These are phyloP conservation scores for Curvularia verruculosa DNA, from an alignment of 2,329 filamentous ascomycete genomes.

Conservation along the genomic window DNA sequence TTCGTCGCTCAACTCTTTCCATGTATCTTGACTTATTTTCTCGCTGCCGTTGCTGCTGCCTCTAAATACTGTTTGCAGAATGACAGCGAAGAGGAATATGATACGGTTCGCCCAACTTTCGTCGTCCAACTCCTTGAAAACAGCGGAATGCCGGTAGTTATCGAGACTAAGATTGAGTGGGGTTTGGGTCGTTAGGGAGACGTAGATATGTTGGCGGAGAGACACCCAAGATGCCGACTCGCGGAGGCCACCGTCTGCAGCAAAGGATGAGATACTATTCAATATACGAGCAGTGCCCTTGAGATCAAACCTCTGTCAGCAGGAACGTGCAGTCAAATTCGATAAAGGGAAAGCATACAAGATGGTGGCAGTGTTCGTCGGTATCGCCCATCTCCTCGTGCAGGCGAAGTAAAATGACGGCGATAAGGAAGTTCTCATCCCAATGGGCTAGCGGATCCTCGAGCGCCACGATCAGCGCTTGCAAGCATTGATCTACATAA, in stretches of 20 bases:
- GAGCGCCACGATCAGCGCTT: no score
- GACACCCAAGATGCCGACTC: no score
- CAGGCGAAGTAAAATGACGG: conserved; percentile 57
- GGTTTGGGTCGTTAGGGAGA: no score
- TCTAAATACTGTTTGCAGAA: conserved; percentile 37
- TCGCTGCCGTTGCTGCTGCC: no score
- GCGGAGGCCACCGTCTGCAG: no score
- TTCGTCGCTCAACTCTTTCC: conserved; percentile 37
- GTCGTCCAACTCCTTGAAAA: conserved; percentile 40
- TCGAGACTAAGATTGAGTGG: no score
- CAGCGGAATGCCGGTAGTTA: neutral
- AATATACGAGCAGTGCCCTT: no score
- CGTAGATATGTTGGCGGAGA: no score
- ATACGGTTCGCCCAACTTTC: conserved; percentile 43
- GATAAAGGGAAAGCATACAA: conserved; percentile 14
- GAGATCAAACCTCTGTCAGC: no score
- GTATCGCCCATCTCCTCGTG: conserved; percentile 56
- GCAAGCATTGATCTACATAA: conserved; percentile 42
- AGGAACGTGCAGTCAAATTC: no score
- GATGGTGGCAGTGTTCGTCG: conserved; percentile 49
- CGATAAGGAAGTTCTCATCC: conserved; percentile 47
- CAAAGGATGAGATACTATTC: no score
- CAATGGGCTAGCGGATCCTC: no score
- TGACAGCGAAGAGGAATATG: conserved; percentile 40
- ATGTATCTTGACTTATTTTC: conserved; percentile 25